Evolutionary conservation across 148 eudicot species (phyloP), one percentile per base, ranked within the genome.

Genomic region (Diospyros kaki): DNA sequence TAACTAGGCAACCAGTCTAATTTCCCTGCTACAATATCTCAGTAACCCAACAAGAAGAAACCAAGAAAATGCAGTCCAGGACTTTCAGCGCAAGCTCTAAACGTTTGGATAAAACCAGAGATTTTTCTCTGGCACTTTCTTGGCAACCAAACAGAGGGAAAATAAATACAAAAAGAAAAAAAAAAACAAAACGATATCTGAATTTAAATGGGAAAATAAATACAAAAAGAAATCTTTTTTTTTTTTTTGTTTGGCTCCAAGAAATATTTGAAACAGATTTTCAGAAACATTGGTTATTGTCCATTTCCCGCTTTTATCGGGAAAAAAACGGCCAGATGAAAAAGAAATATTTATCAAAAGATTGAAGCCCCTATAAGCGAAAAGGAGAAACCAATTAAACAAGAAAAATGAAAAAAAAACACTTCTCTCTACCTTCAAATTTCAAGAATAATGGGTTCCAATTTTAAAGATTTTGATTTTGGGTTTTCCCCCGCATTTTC

Each of bases 391-490:
- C 64, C 6, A 76, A 61, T 11, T 9, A 38, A 50, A 51, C 2
- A 39, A 9, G 18, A 28, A 28, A 72, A 58, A 12, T 9, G 45
- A 9, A 6, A 9, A 18, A 54, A 75, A 69, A 71, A 58, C 60
- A 82, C 84, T 82, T 82, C 54, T 78, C 84, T 78, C 79, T 82
- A 2, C 38, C 68, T 66, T 82, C 82, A 61, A 77, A 75, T 4
- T 28, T 28, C 28, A 28, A 28, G 28, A 28, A 28, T 28, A 28
- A 28, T 28, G 28, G 28, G 28, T 28, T 28, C 28, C 28, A 28
- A 28, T 28, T 28, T 28, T 28, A 28, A 28, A 28, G 28, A 28
- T 28, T 28, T 28, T 28, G 28, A 28, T 28, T 28, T 28, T 28
- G 28, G 28, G 28, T 28, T 28, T 28, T 28, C 28, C 28, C 28